Percentiles rank a stretch among this genome's conserved stretches.
Evolutionary conservation across 2,329 filamentous ascomycete species (phyloP).

Genomic region (Neofusicoccum sp.): DNA sequence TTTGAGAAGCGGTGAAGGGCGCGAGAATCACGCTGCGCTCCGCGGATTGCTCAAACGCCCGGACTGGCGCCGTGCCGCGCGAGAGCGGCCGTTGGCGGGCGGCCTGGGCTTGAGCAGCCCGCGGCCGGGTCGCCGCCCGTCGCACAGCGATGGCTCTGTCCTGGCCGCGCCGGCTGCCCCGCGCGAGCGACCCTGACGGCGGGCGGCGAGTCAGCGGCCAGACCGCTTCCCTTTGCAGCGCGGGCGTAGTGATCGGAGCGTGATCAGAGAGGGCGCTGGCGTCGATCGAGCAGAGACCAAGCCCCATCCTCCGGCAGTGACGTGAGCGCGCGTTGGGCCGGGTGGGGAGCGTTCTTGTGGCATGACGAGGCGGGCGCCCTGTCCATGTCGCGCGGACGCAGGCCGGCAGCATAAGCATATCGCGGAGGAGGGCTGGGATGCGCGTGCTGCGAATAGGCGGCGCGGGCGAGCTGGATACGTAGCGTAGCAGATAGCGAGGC

Average conservation of each 20-base stretch:
- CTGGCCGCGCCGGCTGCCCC: conserved; percentile 6
- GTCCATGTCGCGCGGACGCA: not conserved
- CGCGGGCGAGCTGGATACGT: conserved; percentile 3
- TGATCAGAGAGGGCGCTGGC: conserved; percentile 10
- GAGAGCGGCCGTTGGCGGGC: not conserved
- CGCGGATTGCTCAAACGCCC: not conserved
- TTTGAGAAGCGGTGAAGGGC: conserved; percentile 12
- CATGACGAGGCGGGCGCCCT: conserved; percentile 1
- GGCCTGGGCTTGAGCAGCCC: not conserved
- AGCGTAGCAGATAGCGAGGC: not conserved
- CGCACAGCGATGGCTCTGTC: conserved; percentile 14
- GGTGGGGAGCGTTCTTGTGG: conserved; percentile 16
- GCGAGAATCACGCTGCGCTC: conserved; percentile 4
- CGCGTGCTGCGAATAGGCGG: not conserved
- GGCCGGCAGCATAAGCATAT: conserved; percentile 10
- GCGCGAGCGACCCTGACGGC: not conserved
- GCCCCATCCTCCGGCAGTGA: not conserved
- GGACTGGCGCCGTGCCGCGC: conserved; percentile 3
- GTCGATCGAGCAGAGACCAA: conserved; percentile 16
- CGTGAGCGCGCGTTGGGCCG: conserved; percentile 15
- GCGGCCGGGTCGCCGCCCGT: not conserved
- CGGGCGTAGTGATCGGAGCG: conserved; percentile 10
- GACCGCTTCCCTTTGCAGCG: conserved; percentile 8
- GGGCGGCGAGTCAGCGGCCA: conserved; percentile 8
- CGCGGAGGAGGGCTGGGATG: not conserved